These are phyloP conservation scores for Cinchona pubescens DNA, from an alignment of 257 asterid genomes.

Conservation along the genomic window DNA sequence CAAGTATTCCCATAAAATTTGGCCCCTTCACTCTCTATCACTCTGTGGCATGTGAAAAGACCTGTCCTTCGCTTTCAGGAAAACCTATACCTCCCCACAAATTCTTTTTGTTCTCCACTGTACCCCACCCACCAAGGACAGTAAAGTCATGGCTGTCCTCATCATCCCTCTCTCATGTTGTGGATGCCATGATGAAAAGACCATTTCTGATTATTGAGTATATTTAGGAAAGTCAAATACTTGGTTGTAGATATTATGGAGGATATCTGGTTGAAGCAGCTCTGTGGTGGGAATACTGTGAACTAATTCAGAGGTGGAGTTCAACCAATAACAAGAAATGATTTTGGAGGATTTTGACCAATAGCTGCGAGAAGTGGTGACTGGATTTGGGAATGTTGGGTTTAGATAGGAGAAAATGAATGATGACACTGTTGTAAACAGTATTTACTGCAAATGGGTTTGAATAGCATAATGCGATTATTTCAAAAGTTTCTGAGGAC, in stretches of 20 bases:
- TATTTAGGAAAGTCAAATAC: too few relatives aligned
- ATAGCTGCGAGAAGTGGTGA: too few relatives aligned
- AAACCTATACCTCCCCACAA: too few relatives aligned
- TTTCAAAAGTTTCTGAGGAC: too few relatives aligned
- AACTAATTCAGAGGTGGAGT: neutral
- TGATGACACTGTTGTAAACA: neutral
- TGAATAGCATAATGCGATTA: too few relatives aligned
- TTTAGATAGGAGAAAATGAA: neutral
- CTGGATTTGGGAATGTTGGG: neutral
- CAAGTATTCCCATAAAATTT: too few relatives aligned
- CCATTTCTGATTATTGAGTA: neutral
- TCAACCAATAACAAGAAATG: too few relatives aligned
- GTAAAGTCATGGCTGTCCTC: neutral
- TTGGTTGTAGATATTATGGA: neutral
- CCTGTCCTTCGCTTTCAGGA: too few relatives aligned
- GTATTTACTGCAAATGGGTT: too few relatives aligned
- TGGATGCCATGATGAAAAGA: neutral
- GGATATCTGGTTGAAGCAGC: neutral
- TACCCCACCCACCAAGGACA: neutral
- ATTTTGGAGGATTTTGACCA: too few relatives aligned
- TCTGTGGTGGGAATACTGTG: neutral
- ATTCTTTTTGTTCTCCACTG: too few relatives aligned
- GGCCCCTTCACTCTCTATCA: neutral
- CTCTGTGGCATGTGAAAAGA: neutral
- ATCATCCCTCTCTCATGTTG: neutral